Conservation (phyloP, 1,139 yeast genomes). For the Waltiozyma sp. region DNA sequence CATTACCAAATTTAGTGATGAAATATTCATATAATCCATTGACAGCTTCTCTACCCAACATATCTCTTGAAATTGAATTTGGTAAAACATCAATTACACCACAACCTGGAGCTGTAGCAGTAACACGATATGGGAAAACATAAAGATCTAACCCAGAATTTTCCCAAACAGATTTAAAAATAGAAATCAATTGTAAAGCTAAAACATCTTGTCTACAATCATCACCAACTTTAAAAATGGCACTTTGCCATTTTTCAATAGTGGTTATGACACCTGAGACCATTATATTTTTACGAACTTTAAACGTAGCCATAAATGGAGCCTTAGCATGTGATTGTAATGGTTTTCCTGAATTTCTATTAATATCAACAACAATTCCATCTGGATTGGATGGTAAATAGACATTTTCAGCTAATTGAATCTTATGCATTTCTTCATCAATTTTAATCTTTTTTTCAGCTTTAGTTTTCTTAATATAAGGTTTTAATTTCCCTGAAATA, state of each 20-base stretch:
- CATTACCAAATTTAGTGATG: constrained; percentile 88
- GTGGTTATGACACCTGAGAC: constrained; percentile 20
- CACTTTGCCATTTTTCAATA: constrained; percentile 75
- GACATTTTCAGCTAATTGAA: constrained; percentile 71
- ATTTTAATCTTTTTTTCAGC: constrained; percentile 95
- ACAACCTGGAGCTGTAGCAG: constrained; percentile 98
- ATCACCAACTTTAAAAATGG: constrained; percentile 97
- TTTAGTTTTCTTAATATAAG: constrained; percentile 84
- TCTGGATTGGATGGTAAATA: constrained; percentile 96
- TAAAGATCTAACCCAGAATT: constrained; percentile 79
- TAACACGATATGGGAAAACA: constrained; percentile 89
- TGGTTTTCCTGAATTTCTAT: constrained; percentile 89
- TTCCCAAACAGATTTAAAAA: constrained; percentile 86
- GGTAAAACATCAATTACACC: constrained; percentile 98
- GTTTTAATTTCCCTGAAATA: constrained; percentile 89
- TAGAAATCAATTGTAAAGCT: constrained; percentile 84
- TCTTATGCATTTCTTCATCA: constrained; percentile 87
- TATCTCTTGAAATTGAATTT: constrained; percentile 88
- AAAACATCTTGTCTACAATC: constrained; percentile 97
- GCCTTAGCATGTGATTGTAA: constrained; percentile 98
- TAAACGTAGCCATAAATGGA: constrained; percentile 94
- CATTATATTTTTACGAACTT: constrained; percentile 52
- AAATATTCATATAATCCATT: constrained; percentile 93
- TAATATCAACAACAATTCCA: constrained; percentile 86
- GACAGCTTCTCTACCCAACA: constrained; percentile 98